phyloP scores from a whole-genome alignment of 2,329 filamentous ascomycete species.

The Clarireedia sp. region DNA sequence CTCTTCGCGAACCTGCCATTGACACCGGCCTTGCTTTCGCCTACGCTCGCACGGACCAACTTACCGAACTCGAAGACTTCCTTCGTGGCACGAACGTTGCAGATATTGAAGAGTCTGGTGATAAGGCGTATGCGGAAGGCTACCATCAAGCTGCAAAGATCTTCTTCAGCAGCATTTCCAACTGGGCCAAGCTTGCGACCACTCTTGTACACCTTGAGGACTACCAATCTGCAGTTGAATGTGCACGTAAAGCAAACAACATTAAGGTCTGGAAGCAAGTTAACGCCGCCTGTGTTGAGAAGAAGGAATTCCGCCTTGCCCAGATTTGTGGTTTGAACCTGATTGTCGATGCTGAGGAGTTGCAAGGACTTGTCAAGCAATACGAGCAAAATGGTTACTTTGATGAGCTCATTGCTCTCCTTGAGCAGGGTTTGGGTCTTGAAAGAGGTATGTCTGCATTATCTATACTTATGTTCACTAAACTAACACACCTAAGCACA shows the following conservation, averaged over 20 bases:
- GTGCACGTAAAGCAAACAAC: conserved; percentile 96
- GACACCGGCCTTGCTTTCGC: conserved; percentile 92
- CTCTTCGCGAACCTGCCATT: conserved; percentile 82
- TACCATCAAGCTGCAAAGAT: conserved; percentile 96
- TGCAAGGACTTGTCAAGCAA: conserved; percentile 86
- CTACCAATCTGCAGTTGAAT: conserved; percentile 96
- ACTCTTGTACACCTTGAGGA: conserved; percentile 95
- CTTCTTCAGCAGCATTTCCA: conserved; percentile 96
- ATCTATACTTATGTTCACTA: too few relatives aligned
- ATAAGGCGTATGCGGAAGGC: conserved; percentile 94
- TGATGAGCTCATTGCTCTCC: conserved; percentile 87
- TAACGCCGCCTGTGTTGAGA: conserved; percentile 88
- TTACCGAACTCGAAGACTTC: conserved; percentile 93
- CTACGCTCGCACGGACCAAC: conserved; percentile 84
- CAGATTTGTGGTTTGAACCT: conserved; percentile 98
- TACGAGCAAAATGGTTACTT: conserved; percentile 98
- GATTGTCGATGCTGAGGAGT: conserved; percentile 93
- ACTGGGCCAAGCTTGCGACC: conserved; percentile 98
- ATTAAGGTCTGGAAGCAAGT: conserved; percentile 99
- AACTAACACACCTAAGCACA: too few relatives aligned
- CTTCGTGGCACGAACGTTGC: conserved; percentile 87
- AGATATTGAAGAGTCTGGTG: conserved; percentile 91
- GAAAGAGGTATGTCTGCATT: too few relatives aligned
- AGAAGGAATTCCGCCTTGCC: conserved; percentile 98
- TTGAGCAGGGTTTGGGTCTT: conserved; percentile 90